Conservation (phyloP, 495 filamentous ascomycete species). For the Aspergillus panamensis region DNA sequence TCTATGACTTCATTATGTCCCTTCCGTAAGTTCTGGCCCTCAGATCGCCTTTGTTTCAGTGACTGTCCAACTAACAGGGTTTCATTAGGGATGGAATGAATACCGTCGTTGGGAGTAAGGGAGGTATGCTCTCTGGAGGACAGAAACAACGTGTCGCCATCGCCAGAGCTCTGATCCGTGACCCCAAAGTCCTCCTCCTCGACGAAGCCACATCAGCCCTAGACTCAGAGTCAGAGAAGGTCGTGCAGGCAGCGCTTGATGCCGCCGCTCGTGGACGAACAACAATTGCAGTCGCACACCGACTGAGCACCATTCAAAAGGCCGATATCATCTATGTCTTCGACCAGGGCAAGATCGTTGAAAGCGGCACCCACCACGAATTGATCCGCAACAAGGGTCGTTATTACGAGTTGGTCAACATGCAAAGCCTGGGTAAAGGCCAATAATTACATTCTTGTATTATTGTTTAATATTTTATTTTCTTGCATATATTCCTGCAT, state of each 20-base stretch:
- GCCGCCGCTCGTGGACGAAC: slow-evolving; percentile 70
- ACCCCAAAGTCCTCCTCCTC: slow-evolving; percentile 68
- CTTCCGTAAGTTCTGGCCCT: slow-evolving; percentile 43
- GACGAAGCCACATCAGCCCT: slow-evolving; percentile 83
- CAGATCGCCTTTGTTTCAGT: background rate
- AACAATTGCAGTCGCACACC: slow-evolving; percentile 76
- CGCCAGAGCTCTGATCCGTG: slow-evolving; percentile 67
- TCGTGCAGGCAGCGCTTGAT: slow-evolving; percentile 78
- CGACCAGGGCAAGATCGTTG: slow-evolving; percentile 69
- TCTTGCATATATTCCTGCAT: slow-evolving; percentile 1
- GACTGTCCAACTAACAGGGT: slow-evolving; percentile 25
- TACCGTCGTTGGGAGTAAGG: slow-evolving; percentile 74
- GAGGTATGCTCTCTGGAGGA: slow-evolving; percentile 73
- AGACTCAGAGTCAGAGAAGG: slow-evolving; percentile 77
- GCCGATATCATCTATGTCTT: slow-evolving; percentile 84
- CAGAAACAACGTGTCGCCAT: slow-evolving; percentile 83
- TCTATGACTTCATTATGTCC: slow-evolving; percentile 84
- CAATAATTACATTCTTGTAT: slow-evolving; percentile 20
- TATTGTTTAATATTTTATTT: slow-evolving; percentile 6
- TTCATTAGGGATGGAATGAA: slow-evolving; percentile 63
- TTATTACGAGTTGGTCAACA: slow-evolving; percentile 72
- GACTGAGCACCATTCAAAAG: slow-evolving; percentile 75
- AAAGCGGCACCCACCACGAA: slow-evolving; percentile 67
- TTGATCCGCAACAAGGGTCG: slow-evolving; percentile 63
- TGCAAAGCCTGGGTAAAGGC: slow-evolving; percentile 73